Evolutionary conservation across 192 early-diverging fungal species (phyloP).

Genomic region (Coemansia sp.): DNA sequence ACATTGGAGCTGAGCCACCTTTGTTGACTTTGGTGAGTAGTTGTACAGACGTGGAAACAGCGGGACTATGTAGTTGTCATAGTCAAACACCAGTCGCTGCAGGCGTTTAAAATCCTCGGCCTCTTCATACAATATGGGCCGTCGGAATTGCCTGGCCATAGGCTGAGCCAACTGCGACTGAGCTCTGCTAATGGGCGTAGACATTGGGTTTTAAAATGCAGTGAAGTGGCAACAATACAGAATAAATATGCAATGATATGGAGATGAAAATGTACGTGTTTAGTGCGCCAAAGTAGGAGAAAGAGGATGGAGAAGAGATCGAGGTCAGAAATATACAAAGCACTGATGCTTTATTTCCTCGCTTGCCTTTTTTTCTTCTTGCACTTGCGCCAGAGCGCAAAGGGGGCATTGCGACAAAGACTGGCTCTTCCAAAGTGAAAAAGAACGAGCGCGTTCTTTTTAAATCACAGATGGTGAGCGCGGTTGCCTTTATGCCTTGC

Average conservation of each 20-base stretch:
- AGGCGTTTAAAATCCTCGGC: slow-evolving; percentile 23
- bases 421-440: no score
- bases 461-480: no score
- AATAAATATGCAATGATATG: neutral
- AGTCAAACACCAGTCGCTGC: slow-evolving; percentile 27
- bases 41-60: slow-evolving; percentile 19
- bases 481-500: no score
- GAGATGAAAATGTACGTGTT: neutral
- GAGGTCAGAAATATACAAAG: no score
- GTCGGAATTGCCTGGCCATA: slow-evolving; percentile 4
- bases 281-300: no score
- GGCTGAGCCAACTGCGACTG: neutral
- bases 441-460: no score
- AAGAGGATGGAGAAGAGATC: no score
- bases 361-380: no score
- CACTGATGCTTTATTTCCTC: no score
- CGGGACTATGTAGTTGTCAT: slow-evolving; percentile 41
- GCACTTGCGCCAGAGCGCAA: no score
- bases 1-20: slow-evolving; percentile 41
- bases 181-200: neutral
- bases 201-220: neutral
- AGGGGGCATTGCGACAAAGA: no score
- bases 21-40: slow-evolving; percentile 33
- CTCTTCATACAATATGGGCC: slow-evolving; percentile 33
- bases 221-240: neutral